Conservation (phyloP, 305 asterid species). For the Fraxinus baroniana region DNA sequence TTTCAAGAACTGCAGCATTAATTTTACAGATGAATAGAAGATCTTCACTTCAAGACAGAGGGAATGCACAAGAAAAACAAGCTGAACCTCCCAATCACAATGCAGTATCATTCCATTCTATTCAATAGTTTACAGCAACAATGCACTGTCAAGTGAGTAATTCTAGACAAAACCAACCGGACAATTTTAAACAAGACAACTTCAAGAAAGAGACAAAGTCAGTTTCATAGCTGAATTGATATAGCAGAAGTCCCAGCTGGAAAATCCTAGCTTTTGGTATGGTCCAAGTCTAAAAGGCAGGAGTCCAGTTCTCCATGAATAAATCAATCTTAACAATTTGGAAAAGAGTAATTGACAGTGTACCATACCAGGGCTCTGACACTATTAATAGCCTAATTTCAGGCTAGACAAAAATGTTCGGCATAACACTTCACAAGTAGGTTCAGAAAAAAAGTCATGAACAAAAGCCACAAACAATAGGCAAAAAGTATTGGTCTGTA, state of each 20-base stretch:
- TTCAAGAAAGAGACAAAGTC: neutral
- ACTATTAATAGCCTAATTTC: neutral
- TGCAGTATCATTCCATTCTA: neutral
- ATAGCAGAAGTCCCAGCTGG: neutral
- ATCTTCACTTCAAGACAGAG: neutral
- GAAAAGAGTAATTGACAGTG: neutral
- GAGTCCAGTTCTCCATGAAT: neutral
- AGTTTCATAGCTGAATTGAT: neutral
- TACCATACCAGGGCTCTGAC: neutral
- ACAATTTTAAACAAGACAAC: neutral
- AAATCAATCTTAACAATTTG: neutral
- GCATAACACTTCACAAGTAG: neutral
- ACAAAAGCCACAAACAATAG: neutral
- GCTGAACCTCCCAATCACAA: conserved; percentile 15
- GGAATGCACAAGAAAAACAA: neutral
- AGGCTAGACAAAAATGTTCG: neutral
- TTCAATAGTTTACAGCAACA: neutral
- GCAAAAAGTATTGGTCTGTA: neutral
- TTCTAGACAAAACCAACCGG: neutral
- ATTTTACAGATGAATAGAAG: neutral
- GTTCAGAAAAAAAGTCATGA: neutral
- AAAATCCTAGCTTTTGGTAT: conserved; percentile 1
- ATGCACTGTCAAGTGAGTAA: neutral
- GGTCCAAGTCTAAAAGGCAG: neutral
- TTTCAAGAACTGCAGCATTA: neutral